These are phyloP conservation scores for Volvox carteri DNA, from an alignment of 163 green algal genomes.

Conservation along the genomic window DNA sequence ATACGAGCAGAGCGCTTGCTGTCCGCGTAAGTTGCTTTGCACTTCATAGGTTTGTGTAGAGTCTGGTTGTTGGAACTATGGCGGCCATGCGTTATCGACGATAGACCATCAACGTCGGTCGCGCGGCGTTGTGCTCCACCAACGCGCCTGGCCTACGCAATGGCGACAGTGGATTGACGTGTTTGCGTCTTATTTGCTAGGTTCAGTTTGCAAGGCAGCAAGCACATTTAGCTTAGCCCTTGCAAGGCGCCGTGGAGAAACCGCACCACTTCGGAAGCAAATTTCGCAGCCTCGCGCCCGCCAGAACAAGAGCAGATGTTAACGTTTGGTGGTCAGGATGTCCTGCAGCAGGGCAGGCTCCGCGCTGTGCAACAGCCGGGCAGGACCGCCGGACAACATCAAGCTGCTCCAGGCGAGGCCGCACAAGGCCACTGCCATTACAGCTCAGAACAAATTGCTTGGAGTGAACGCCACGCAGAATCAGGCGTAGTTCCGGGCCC, in stretches of 20 bases:
- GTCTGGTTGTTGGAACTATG: not conserved
- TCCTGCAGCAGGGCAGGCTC: not conserved
- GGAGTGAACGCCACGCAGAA: not conserved
- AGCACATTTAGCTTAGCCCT: not conserved
- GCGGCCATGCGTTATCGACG: slow-evolving; percentile 19
- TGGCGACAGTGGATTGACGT: not conserved
- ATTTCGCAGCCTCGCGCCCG: not conserved
- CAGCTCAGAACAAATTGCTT: not conserved
- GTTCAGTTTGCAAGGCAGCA: not conserved
- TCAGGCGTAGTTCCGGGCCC: not conserved
- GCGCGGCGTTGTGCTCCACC: not conserved
- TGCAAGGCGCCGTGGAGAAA: slow-evolving; percentile 3
- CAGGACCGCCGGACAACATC: slow-evolving; percentile 14
- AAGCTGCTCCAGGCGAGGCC: not conserved
- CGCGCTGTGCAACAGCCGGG: slow-evolving; percentile 22
- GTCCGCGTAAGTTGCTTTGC: too few species aligned
- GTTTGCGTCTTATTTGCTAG: not conserved
- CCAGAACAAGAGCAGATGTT: not conserved
- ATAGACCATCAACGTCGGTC: slow-evolving; percentile 24
- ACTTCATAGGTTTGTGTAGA: too few species aligned
- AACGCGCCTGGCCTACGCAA: not conserved
- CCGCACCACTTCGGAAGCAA: not conserved
- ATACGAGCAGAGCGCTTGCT: not conserved
- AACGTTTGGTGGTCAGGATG: slow-evolving; percentile 7
- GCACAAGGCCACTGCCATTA: not conserved